Evolutionary conservation across 208 protist species (phyloP).

Genomic region (Naegleria lovaniensis): DNA sequence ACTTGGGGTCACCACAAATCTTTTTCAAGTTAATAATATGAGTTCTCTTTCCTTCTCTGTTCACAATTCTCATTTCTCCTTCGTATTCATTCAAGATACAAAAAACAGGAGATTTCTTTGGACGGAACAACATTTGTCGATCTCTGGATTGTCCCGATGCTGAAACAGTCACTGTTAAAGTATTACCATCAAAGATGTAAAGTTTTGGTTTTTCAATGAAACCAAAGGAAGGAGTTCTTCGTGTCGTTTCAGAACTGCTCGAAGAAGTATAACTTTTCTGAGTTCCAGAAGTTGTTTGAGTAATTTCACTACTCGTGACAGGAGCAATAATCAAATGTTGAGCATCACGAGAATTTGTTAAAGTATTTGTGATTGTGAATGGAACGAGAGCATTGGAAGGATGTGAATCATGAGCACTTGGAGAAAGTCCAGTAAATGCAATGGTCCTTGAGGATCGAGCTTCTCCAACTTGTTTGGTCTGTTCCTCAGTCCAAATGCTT

Average conservation of each 20-base stretch:
- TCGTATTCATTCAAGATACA: not conserved
- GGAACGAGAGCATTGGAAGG: not conserved
- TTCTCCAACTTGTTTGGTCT: not conserved
- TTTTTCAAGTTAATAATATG: not conserved
- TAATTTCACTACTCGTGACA: not conserved
- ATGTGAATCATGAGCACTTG: not conserved
- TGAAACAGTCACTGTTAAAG: not conserved
- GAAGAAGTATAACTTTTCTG: not conserved
- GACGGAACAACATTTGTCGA: not conserved
- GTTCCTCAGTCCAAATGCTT: not conserved
- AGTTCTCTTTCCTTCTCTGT: not conserved
- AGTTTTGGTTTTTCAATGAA: not conserved
- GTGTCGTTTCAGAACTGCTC: not conserved
- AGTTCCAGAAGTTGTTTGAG: not conserved
- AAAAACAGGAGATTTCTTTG: not conserved
- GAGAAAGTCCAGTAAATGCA: not conserved
- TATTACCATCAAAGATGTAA: not conserved
- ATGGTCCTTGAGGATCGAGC: not conserved
- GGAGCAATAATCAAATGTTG: not conserved
- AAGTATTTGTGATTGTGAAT: not conserved
- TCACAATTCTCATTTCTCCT: not conserved
- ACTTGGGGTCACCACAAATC: not conserved
- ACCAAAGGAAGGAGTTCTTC: not conserved
- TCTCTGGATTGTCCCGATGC: not conserved
- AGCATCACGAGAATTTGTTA: not conserved